Base-by-base conservation (phyloP, 1,284 basidiomycete species). In the Ustilago nuda region DNA sequence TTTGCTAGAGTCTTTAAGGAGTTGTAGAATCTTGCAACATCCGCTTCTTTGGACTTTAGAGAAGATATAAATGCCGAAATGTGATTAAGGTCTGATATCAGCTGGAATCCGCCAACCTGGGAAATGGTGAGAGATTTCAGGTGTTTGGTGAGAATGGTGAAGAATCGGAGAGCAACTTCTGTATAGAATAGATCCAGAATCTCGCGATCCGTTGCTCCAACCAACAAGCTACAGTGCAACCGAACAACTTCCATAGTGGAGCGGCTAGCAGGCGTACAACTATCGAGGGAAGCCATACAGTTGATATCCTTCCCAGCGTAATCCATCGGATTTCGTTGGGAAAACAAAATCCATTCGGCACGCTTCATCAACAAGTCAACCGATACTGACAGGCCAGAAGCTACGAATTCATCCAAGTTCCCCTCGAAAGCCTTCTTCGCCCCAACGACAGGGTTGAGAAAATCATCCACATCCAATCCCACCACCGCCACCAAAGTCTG, bases 391-490 rank as follows among this genome's bases (percentile, higher is more conserved):
- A 99, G 86, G 0, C 96, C 96, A 6, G 90, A 90, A 0, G 96
- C 96, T 8, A 99, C 96, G 33, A 91, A 92, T 77, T 98, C 95
- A 84, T 99, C 97, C 37, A 99, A 87, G 0, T 90, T 88, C 71
- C 93, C 92, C 85, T 99, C 97, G 77, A 98, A 98, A 13, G 91
- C 90, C 87, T 98, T 98, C 89, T 98, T 99, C 85, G 98, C 95
- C 32, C 96, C 89, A 46, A 98, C 93, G 7, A 96, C 95, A 1
- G 90, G 89, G 83, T 98, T 98, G 69, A 98, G 85, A 85, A 99
- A 99, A 86, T 99, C 96, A 0, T 92, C 94, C 77, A 91, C 90
- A 46, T 81, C 64, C 36, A 79, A 64, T 36, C 73, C 52, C 8
- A 75, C 55, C 48, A 66, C 17, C 8, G 58, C 30, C 11, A 67